phyloP scores from a whole-genome alignment of 2,329 filamentous ascomycete genomes.

The Colletotrichum phormii region DNA sequence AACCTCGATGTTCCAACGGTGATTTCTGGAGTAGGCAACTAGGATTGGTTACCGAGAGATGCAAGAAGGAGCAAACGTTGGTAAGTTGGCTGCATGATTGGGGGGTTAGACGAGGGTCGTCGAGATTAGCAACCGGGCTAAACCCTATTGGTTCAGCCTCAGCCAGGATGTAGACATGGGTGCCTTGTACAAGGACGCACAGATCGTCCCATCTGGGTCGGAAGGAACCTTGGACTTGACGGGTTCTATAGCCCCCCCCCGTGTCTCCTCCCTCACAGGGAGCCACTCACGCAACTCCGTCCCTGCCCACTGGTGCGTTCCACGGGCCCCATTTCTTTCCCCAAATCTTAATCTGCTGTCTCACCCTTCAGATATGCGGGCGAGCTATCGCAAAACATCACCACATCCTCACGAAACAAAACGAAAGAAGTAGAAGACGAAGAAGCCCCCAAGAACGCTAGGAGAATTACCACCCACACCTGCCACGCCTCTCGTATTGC shows the following conservation, averaged over 20 bases:
- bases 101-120: conserved; percentile 21
- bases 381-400: conserved; percentile 4
- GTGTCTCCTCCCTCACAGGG: no score
- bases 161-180: not conserved
- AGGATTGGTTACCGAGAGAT: conserved; percentile 31
- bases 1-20: not conserved
- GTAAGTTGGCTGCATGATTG: not conserved
- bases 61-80: conserved; percentile 28
- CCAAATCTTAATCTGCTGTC: conserved; percentile 7
- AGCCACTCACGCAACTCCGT: no score
- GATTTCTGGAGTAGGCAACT: not conserved
- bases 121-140: conserved; percentile 33
- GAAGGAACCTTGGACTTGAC: not conserved
- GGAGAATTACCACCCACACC: not conserved
- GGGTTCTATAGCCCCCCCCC: no score
- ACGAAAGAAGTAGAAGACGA: not conserved
- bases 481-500: conserved; percentile 14
- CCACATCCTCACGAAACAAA: not conserved
- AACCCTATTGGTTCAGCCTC: conserved; percentile 29
- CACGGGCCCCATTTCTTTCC: not conserved
- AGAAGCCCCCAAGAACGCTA: not conserved
- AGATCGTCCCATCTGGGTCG: not conserved
- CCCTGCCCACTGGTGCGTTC: no score
- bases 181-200: not conserved
- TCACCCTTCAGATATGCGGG: not conserved